phyloP scores from a whole-genome alignment of 352 stramenopile genomes.

The Globisporangium uncinulatum region DNA sequence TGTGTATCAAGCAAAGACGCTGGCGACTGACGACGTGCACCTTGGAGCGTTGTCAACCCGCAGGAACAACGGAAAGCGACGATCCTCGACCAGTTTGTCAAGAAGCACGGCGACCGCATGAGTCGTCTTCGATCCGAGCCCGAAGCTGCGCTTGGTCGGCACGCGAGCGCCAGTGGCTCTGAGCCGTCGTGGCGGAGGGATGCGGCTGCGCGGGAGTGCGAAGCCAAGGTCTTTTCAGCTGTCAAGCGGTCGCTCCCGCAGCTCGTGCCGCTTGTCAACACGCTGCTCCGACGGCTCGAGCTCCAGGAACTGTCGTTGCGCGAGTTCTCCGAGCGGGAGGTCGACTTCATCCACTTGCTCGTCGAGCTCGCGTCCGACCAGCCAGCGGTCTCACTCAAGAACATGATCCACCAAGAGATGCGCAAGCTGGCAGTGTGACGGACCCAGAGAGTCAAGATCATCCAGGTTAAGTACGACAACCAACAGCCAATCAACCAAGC shows the following conservation, averaged over 20 bases:
- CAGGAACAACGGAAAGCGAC: conserved; percentile 68
- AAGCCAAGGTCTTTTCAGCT: conserved; percentile 45
- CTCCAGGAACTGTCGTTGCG: conserved; percentile 67
- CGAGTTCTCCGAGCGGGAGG: conserved; percentile 67
- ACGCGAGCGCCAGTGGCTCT: not conserved
- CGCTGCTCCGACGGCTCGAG: conserved; percentile 59
- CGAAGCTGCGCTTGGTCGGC: conserved; percentile 7
- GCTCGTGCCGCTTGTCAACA: conserved; percentile 60
- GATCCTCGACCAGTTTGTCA: conserved; percentile 72
- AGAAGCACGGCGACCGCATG: conserved; percentile 77
- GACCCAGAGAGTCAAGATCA: not conserved
- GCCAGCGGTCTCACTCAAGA: conserved; percentile 46
- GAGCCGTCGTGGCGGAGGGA: conserved; percentile 32
- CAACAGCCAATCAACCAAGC: too few species aligned
- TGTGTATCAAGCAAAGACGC: too few species aligned
- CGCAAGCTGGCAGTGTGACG: conserved; percentile 29
- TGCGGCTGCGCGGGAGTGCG: conserved; percentile 29
- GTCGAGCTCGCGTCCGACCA: conserved; percentile 75
- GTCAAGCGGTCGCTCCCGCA: conserved; percentile 68
- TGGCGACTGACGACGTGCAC: not conserved
- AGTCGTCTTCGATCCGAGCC: conserved; percentile 23
- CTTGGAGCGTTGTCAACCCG: not conserved
- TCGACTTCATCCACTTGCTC: conserved; percentile 79
- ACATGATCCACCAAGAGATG: conserved; percentile 71
- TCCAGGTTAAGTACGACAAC: too few species aligned